Conservation (phyloP, 208 protist genomes). For the Leptomonas pyrrhocoris region DNA sequence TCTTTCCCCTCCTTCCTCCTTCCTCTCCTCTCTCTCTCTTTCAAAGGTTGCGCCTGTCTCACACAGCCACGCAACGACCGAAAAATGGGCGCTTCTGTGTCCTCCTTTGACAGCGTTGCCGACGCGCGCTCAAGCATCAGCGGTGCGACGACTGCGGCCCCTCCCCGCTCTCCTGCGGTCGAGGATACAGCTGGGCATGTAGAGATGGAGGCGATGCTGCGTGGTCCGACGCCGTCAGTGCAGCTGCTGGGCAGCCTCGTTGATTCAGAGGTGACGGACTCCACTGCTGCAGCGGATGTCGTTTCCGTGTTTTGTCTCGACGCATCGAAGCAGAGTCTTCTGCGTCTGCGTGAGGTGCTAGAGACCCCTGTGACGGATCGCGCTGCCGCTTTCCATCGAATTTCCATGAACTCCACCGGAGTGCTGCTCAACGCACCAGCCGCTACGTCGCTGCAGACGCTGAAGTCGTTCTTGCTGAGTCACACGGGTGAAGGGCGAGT, state of each 20-base stretch:
- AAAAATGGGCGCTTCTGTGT: slow-evolving; percentile 17
- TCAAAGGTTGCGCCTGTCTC: background rate
- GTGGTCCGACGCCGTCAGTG: background rate
- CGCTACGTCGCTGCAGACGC: slow-evolving; percentile 1
- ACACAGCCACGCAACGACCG: background rate
- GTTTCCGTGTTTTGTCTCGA: slow-evolving; percentile 28
- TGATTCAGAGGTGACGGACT: background rate
- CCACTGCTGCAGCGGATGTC: background rate
- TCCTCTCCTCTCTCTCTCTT: background rate
- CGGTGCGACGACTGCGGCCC: background rate
- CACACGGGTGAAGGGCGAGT: background rate
- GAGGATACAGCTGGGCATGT: background rate
- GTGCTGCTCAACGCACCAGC: slow-evolving; percentile 21
- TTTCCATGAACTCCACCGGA: slow-evolving; percentile 1
- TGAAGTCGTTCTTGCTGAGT: slow-evolving; percentile 19
- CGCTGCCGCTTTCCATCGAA: slow-evolving; percentile 2
- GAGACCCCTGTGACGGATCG: slow-evolving; percentile 13
- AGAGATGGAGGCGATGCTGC: slow-evolving; percentile 20
- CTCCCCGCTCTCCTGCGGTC: background rate
- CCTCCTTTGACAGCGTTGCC: background rate
- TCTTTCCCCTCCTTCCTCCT: no score
- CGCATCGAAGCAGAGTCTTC: slow-evolving; percentile 6
- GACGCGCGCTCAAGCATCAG: background rate
- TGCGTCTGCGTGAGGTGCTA: slow-evolving; percentile 9
- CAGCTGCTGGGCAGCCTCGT: background rate